These are phyloP conservation scores for Saccharata proteae DNA, from an alignment of 2,329 filamentous ascomycete species.

Conservation along the genomic window DNA sequence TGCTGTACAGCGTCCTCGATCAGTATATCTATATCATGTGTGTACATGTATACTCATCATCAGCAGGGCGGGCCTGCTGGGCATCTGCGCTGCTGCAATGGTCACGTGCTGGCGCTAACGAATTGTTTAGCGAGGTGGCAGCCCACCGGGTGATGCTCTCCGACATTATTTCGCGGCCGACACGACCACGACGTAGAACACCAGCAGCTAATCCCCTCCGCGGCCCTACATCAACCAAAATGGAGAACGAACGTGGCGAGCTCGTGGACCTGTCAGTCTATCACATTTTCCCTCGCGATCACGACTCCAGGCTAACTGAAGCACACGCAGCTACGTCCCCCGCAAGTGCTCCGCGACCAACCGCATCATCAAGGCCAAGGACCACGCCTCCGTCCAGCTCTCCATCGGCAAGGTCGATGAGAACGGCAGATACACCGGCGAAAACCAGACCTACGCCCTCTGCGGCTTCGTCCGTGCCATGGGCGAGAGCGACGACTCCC, in stretches of 20 bases:
- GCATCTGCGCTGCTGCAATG: too few relatives aligned
- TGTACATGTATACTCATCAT: too few relatives aligned
- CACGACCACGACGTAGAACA: too few relatives aligned
- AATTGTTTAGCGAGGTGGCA: too few relatives aligned
- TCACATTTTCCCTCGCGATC: neutral
- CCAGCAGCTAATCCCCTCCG: too few relatives aligned
- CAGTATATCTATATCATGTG: too few relatives aligned
- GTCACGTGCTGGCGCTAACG: too few relatives aligned
- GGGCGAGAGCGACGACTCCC: slow-evolving; percentile 92
- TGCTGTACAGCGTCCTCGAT: too few relatives aligned
- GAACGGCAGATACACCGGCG: slow-evolving; percentile 92
- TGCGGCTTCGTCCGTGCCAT: slow-evolving; percentile 96
- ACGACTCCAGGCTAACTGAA: slow-evolving; percentile 17
- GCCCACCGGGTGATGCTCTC: too few relatives aligned
- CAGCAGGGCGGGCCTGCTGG: too few relatives aligned
- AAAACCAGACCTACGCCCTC: slow-evolving; percentile 95
- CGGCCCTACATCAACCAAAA: too few relatives aligned
- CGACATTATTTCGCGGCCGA: slow-evolving; percentile 1
- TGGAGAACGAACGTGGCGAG: slow-evolving; percentile 99
- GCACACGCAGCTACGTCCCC: slow-evolving; percentile 68
- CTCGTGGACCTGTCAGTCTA: slow-evolving; percentile 89
- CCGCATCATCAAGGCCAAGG: slow-evolving; percentile 99
- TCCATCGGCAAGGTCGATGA: slow-evolving; percentile 97
- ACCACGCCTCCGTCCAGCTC: slow-evolving; percentile 97
- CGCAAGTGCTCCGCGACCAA: slow-evolving; percentile 98